A percentile compares a stretch with the other conserved stretches of the same genome.
These are phyloP conservation scores for Monosporozyma unispora DNA, from an alignment of 805 yeast genomes.

Conservation along the genomic window DNA sequence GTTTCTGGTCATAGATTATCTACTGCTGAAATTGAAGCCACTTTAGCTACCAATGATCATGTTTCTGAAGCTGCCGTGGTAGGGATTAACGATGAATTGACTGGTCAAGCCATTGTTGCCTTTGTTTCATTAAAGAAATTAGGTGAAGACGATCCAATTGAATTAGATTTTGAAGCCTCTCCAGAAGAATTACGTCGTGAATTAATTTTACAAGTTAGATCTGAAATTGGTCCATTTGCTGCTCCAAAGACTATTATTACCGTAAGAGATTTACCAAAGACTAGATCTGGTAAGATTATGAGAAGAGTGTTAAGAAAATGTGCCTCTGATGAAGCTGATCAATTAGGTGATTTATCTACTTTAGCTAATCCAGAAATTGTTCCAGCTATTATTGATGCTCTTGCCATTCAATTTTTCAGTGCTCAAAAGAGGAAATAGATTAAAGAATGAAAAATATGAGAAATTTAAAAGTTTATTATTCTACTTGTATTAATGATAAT, in stretches of 20 bases:
- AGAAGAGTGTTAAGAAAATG: conserved; percentile 93
- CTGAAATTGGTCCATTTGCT: conserved; percentile 58
- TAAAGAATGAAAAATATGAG: neutral
- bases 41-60: conserved; percentile 64
- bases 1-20: conserved; percentile 96
- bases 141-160: conserved; percentile 26
- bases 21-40: conserved; percentile 97
- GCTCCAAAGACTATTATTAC: conserved; percentile 82
- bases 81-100: conserved; percentile 87
- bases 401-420: conserved; percentile 35
- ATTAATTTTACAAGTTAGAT: conserved; percentile 76
- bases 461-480: too few relatives aligned
- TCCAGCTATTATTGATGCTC: conserved; percentile 62
- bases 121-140: conserved; percentile 70
- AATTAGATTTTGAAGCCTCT: conserved; percentile 25
- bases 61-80: conserved; percentile 97
- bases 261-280: conserved; percentile 92
- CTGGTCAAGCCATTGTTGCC: conserved; percentile 96
- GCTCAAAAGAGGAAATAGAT: conserved; percentile 25
- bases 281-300: conserved; percentile 98
- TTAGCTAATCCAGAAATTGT: conserved; percentile 81
- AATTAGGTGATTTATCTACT: conserved; percentile 87
- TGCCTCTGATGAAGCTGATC: conserved; percentile 84
- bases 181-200: conserved; percentile 40
- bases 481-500: neutral